Conservation (phyloP, 371 early-diverging fungal genomes). For the Mucor mucedo region DNA sequence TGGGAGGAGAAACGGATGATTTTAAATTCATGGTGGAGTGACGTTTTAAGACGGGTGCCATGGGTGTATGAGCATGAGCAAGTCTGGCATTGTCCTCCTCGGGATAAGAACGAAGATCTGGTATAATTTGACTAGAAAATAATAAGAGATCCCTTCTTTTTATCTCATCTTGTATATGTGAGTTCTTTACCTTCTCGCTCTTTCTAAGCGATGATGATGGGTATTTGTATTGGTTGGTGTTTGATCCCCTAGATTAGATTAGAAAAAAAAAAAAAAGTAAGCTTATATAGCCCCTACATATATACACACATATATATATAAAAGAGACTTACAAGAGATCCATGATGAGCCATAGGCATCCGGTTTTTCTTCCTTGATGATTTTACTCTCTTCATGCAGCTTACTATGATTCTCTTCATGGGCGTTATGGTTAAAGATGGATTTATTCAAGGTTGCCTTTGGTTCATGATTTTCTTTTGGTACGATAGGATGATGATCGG, state of each 20-base stretch:
- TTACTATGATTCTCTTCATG: no score
- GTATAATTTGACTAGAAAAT: slow-evolving; percentile 29
- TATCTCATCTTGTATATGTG: neutral
- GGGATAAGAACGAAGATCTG: slow-evolving; percentile 23
- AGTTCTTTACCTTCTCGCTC: slow-evolving; percentile 21
- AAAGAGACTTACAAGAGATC: slow-evolving; percentile 15
- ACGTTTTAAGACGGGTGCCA: slow-evolving; percentile 6
- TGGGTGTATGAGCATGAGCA: slow-evolving; percentile 2
- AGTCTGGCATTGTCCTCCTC: slow-evolving; percentile 6
- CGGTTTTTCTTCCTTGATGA: neutral
- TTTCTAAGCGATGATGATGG: slow-evolving; percentile 13
- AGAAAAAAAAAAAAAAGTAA: no score
- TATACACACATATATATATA: no score
- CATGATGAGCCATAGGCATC: slow-evolving; percentile 10
- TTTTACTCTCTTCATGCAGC: no score
- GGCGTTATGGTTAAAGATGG: neutral
- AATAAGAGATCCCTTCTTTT: neutral
- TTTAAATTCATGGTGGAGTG: slow-evolving; percentile 6
- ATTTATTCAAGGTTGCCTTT: neutral
- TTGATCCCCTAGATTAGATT: slow-evolving; percentile 2
- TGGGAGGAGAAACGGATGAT: slow-evolving; percentile 1
- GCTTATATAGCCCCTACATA: no score
- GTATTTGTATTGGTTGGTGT: neutral
- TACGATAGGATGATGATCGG: slow-evolving; percentile 11
- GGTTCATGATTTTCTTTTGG: slow-evolving; percentile 7